These are phyloP conservation scores for Hypoxylon fragiforme DNA, from an alignment of 495 filamentous ascomycete species.

Conservation along the genomic window DNA sequence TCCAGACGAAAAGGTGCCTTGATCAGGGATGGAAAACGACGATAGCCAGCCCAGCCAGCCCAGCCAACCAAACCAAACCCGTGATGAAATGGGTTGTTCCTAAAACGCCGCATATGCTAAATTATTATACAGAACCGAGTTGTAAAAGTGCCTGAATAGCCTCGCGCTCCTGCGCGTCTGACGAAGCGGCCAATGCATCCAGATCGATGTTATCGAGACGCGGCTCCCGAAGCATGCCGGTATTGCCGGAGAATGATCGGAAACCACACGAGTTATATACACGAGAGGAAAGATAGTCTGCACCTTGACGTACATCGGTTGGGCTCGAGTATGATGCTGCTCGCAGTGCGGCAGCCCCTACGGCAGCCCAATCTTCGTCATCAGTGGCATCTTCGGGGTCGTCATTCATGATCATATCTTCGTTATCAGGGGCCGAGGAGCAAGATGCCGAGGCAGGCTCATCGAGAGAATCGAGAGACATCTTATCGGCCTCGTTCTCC, in stretches of 20 bases:
- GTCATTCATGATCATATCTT: slow-evolving; percentile 63
- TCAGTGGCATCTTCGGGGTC: slow-evolving; percentile 88
- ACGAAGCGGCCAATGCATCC: slow-evolving; percentile 54
- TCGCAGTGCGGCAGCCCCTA: slow-evolving; percentile 83
- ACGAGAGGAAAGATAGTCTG: slow-evolving; percentile 45
- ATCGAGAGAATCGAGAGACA: slow-evolving; percentile 91
- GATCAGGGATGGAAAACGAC: slow-evolving; percentile 28
- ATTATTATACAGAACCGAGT: slow-evolving; percentile 82
- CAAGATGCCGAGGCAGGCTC: slow-evolving; percentile 71
- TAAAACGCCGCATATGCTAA: slow-evolving; percentile 53
- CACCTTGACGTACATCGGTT: slow-evolving; percentile 38
- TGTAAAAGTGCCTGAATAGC: slow-evolving; percentile 82
- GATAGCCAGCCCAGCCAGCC: slow-evolving; percentile 34
- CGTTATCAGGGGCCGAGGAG: slow-evolving; percentile 74
- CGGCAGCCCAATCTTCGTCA: slow-evolving; percentile 94
- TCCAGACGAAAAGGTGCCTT: slow-evolving; percentile 26
- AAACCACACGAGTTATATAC: slow-evolving; percentile 53
- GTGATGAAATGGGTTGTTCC: slow-evolving; percentile 24
- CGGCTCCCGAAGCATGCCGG: slow-evolving; percentile 53
- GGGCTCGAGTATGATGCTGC: slow-evolving; percentile 62
- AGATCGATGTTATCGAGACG: slow-evolving; percentile 54
- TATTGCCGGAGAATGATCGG: slow-evolving; percentile 51
- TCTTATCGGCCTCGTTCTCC: slow-evolving; percentile 91
- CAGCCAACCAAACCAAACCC: slow-evolving; percentile 23
- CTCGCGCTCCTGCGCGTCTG: slow-evolving; percentile 74